These are phyloP conservation scores for Sinapis alba DNA, from an alignment of 441 rosid genomes.

Conservation along the genomic window DNA sequence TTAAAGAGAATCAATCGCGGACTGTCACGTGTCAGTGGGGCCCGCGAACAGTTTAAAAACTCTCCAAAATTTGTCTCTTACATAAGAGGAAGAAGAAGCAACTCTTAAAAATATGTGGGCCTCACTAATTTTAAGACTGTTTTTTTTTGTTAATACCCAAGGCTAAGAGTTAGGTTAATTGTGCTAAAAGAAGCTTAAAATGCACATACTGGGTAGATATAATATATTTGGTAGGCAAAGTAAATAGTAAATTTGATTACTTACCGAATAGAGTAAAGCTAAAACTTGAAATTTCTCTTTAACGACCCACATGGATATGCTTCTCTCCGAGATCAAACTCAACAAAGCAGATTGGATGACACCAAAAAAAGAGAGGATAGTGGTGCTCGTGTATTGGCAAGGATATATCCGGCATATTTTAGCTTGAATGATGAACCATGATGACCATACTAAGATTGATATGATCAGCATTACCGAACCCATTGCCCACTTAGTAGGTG, in stretches of 20 bases:
- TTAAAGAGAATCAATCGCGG: no score
- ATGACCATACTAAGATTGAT: background rate
- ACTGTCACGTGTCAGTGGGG: no score
- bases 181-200: background rate
- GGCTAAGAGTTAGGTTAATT: no score
- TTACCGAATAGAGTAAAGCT: slow-evolving; percentile 2
- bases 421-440: slow-evolving; percentile 1
- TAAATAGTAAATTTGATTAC: background rate
- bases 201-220: background rate
- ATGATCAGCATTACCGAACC: slow-evolving; percentile 1
- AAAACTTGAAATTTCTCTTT: background rate
- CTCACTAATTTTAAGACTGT: no score
- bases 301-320: slow-evolving; percentile 8
- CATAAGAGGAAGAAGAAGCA: no score
- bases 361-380: slow-evolving; percentile 5
- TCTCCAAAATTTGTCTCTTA: no score
- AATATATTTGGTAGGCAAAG: background rate
- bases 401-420: background rate
- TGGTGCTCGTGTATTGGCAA: slow-evolving; percentile 2
- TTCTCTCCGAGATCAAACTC: slow-evolving; percentile 10
- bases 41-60: no score
- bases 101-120: no score
- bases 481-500: background rate
- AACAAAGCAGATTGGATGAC: slow-evolving; percentile 9
- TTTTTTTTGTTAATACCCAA: no score